phyloP scores from a whole-genome alignment of 352 stramenopile genomes.

The Saprolegnia parasitica region DNA sequence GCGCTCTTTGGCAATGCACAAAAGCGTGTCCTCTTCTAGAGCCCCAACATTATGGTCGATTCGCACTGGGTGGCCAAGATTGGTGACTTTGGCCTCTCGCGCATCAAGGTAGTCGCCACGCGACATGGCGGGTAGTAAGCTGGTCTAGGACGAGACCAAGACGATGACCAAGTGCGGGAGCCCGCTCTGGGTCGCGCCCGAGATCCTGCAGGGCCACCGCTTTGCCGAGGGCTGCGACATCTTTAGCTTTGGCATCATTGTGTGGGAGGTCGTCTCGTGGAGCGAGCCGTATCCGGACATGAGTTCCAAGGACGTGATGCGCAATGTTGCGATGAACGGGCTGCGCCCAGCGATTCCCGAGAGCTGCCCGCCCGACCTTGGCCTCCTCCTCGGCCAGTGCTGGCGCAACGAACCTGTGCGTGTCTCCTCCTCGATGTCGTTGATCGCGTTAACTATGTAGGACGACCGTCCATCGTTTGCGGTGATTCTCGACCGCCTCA shows the following conservation, averaged over 20 bases:
- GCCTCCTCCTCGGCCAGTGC: slow-evolving; percentile 74
- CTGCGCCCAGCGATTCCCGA: slow-evolving; percentile 80
- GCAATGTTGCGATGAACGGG: slow-evolving; percentile 76
- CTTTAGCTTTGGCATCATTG: slow-evolving; percentile 90
- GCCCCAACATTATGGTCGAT: background rate
- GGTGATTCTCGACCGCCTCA: slow-evolving; percentile 47
- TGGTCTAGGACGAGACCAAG: background rate
- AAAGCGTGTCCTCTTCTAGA: background rate
- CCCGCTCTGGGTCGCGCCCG: slow-evolving; percentile 87
- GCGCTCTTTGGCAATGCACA: too few species aligned
- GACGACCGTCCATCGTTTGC: slow-evolving; percentile 66
- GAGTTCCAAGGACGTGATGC: slow-evolving; percentile 82
- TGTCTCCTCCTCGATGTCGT: background rate
- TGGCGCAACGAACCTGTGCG: slow-evolving; percentile 68
- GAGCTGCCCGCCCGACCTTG: slow-evolving; percentile 76
- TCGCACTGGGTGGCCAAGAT: slow-evolving; percentile 46
- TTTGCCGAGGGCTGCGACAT: slow-evolving; percentile 95
- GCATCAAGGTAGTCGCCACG: background rate
- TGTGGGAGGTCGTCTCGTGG: slow-evolving; percentile 84
- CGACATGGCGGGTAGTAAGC: too few species aligned
- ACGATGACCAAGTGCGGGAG: slow-evolving; percentile 1
- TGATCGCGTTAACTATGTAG: background rate
- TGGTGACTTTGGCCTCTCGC: slow-evolving; percentile 65
- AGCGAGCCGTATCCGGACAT: slow-evolving; percentile 80
- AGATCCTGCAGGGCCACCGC: slow-evolving; percentile 89